These are phyloP conservation scores for Herpotrichia juniperi DNA, from an alignment of 2,329 filamentous ascomycete species.

Conservation along the genomic window DNA sequence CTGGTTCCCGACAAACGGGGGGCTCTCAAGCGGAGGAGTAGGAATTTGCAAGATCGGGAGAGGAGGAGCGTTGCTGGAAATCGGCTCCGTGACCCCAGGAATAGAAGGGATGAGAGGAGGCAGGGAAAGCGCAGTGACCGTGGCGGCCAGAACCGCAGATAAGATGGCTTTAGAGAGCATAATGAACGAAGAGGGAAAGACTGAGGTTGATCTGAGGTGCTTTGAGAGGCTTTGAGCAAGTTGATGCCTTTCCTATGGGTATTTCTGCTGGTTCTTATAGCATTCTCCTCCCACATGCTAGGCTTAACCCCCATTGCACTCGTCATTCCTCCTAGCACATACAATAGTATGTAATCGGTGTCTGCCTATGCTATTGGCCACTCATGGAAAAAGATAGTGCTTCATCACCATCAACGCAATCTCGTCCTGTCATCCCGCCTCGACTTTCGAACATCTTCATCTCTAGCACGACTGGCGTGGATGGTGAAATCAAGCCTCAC, in stretches of 20 bases:
- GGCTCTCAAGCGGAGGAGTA: constrained; percentile 63
- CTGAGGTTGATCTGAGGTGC: constrained; percentile 21
- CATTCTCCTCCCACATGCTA: not conserved
- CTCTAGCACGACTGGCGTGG: constrained; percentile 13
- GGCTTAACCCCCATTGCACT: too few species aligned
- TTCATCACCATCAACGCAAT: not conserved
- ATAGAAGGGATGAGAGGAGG: constrained; percentile 65
- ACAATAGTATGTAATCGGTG: too few species aligned
- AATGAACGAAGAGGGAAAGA: constrained; percentile 9
- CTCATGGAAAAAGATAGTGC: not conserved
- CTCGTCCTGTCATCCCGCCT: constrained; percentile 5
- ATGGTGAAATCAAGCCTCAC: constrained; percentile 25
- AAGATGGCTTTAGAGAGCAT: constrained; percentile 31
- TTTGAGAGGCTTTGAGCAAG: constrained; percentile 36
- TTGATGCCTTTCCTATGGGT: constrained; percentile 16
- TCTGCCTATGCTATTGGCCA: too few species aligned
- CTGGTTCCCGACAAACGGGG: constrained; percentile 57
- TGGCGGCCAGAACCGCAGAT: constrained; percentile 22
- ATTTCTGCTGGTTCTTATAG: constrained; percentile 26
- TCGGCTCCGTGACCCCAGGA: constrained; percentile 63
- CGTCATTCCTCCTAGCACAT: too few species aligned
- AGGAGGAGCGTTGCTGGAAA: constrained; percentile 58
- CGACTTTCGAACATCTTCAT: constrained; percentile 19
- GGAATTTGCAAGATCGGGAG: constrained; percentile 65
- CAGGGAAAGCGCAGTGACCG: constrained; percentile 45